Base-by-base conservation (phyloP, 192 early-diverging fungal genomes). In the Coemansia sp. region DNA sequence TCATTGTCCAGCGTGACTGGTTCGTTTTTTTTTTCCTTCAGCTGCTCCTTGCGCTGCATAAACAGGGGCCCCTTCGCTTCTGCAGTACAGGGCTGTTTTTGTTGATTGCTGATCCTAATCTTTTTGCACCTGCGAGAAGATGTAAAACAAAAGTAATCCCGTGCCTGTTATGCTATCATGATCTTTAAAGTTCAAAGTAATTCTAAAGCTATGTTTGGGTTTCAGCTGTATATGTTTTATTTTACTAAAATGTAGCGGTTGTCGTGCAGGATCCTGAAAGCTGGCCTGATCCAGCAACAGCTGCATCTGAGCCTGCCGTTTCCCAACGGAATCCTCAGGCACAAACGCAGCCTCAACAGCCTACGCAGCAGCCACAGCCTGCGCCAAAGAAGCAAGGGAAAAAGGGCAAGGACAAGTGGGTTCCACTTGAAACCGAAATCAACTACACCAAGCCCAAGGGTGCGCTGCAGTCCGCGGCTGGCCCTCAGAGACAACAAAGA, bases 231-330 rank as follows among this genome's bases (percentile, higher is more conserved):
- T 16, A 40, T 46, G 19, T 60, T 13, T 55, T 55, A 26, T 57
- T 48, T 55, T 49, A 46, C 21, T n/a, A 65, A 16, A 41, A 43
- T 73, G 65, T 74, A 74, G 78, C 66, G 22, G 39, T 48, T 26
- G 43, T 68, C 11, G 61, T 71, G 36, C 61, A 73, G 15, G 84
- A 85, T 66, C 63, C 71, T 15, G 67, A 41, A 37, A 71, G 36
- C 69, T 85, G 84, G 84, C 84, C 84, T 37, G 84, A 78, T 69
- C 84, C 84, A 4, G 84, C 84, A 10, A 74, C 80, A 8, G 81
- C 81, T 4, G 72, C 81, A 10, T 63, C 81, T 11, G 67, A 65
- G 62, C 48, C 52, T 21, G 51, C 10, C 52, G 36, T 52, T 8
- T 49, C 49, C 16, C 54, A 49, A 43, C 60, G 21, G 36, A 48